Conservation (phyloP, 805 yeast species). For the Spathaspora boniae region DNA sequence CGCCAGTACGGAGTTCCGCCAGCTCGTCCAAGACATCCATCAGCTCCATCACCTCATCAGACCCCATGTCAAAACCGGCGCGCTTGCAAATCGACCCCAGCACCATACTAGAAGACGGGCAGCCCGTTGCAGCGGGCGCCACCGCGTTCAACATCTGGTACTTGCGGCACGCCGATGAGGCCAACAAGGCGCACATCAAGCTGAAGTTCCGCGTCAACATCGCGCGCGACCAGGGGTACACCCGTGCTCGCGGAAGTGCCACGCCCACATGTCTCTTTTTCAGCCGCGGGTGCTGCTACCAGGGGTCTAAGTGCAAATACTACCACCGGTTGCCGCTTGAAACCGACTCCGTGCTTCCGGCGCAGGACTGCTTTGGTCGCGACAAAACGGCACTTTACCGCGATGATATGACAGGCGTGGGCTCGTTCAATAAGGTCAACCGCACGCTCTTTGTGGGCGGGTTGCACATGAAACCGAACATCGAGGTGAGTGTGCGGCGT, state of each 20-base stretch:
- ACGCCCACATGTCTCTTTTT: constrained; percentile 71
- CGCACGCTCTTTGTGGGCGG: constrained; percentile 76
- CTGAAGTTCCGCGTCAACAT: constrained; percentile 61
- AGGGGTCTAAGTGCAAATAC: constrained; percentile 73
- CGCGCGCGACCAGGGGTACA: constrained; percentile 66
- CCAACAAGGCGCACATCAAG: constrained; percentile 36
- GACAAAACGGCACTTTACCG: constrained; percentile 77
- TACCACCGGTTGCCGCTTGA: constrained; percentile 71
- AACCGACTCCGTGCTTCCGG: constrained; percentile 54
- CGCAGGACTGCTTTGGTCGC: constrained; percentile 89
- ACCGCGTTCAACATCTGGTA: constrained; percentile 85
- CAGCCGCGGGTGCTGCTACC: constrained; percentile 83
- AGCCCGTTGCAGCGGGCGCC: constrained; percentile 73
- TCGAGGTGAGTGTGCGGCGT: constrained; percentile 31
- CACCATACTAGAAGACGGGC: constrained; percentile 49
- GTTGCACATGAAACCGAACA: constrained; percentile 35
- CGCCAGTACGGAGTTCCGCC: not conserved
- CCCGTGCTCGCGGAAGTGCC: constrained; percentile 56
- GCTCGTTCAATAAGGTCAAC: constrained; percentile 68
- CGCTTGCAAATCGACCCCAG: constrained; percentile 70
- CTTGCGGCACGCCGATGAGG: constrained; percentile 50
- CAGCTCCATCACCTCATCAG: not conserved
- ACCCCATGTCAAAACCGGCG: constrained; percentile 44
- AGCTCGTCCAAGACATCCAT: not conserved
- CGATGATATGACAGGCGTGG: constrained; percentile 95